Evolutionary conservation across 805 yeast genomes (phyloP), one percentile per base, ranked within the genome.

Genomic region (Saccharomyces eubayanus): DNA sequence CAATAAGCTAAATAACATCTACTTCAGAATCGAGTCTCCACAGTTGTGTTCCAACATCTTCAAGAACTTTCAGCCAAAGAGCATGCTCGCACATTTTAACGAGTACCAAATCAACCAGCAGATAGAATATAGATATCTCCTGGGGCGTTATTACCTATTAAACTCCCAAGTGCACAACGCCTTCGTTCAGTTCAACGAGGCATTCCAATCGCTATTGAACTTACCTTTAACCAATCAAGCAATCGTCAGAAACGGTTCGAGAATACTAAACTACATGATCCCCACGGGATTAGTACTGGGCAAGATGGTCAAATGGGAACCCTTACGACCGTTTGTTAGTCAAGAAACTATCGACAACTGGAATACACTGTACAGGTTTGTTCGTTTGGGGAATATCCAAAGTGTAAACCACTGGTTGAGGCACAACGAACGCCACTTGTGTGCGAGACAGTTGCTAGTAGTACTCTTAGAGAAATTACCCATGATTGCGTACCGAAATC

Each of bases 271-370:
- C 31, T 76, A 76, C 53, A 67, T 84, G 45, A 56, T 83, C 0
- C 84, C 89, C 0, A 70, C 78, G 0, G 74, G 82, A 2, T 63
- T 84, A 6, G 62, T 83, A 1, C 71, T 82, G 45, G 89, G 89
- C 0, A 76, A 77, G 49, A 55, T 71, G 12, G 87, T 88, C 0
- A 68, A 71, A 28, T 63, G 67, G 11, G 57, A 53, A 2, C 24
- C 72, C 11, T 51, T 72, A 16, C 58, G 54, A 16, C 48, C 47
- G 47, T 60, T 60, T 55, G 21, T 36, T n/a, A 70, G 55, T 47
- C 56, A 46, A 59, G 65, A 53, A 6, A 57, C 73, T 12, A 57
- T 67, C 31, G 72, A 56, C 30, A 62, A 70, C 6, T 81, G 80
- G 58, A 58, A 62, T 2, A 67, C 70, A 11, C 58, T 85, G 21